Percentiles rank a stretch among this genome's conserved stretches.
phyloP scores from a whole-genome alignment of 75 land plant genomes.

The Sequoia sempervirens region DNA sequence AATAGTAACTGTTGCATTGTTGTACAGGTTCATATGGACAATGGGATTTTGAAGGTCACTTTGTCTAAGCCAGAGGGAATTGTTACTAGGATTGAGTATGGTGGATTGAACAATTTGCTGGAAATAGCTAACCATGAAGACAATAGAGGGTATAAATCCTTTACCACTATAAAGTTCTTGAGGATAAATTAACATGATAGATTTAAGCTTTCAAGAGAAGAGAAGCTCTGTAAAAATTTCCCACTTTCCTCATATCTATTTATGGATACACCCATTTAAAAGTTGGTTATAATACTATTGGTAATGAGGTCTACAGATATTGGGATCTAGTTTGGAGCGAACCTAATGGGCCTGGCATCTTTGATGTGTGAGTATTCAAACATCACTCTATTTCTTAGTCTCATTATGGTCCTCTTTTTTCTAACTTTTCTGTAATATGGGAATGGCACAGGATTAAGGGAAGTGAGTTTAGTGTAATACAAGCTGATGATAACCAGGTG shows the following conservation, averaged over 20 bases:
- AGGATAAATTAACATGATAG: too few species aligned
- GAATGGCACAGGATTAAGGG: conserved; percentile 47
- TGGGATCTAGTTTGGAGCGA: conserved; percentile 65
- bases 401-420: not conserved
- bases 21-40: conserved; percentile 71
- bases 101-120: conserved; percentile 63
- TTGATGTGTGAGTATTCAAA: conserved; percentile 48
- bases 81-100: conserved; percentile 55
- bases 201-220: too few species aligned
- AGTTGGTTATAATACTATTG: not conserved
- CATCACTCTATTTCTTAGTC: not conserved
- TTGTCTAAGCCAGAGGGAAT: conserved; percentile 71
- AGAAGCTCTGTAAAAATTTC: too few species aligned
- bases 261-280: not conserved
- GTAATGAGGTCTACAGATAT: conserved; percentile 26
- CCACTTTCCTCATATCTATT: too few species aligned
- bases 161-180: too few species aligned
- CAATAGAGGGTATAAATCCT: conserved; percentile 58
- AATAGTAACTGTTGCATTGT: not conserved
- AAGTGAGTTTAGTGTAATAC: conserved; percentile 43
- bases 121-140: conserved; percentile 55
- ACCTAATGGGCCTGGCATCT: conserved; percentile 36
- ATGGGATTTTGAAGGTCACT: conserved; percentile 63
- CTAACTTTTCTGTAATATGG: not conserved
- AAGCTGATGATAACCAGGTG: conserved; percentile 51